phyloP scores from a whole-genome alignment of 352 stramenopile genomes.

The Globisporangium viniferum region DNA sequence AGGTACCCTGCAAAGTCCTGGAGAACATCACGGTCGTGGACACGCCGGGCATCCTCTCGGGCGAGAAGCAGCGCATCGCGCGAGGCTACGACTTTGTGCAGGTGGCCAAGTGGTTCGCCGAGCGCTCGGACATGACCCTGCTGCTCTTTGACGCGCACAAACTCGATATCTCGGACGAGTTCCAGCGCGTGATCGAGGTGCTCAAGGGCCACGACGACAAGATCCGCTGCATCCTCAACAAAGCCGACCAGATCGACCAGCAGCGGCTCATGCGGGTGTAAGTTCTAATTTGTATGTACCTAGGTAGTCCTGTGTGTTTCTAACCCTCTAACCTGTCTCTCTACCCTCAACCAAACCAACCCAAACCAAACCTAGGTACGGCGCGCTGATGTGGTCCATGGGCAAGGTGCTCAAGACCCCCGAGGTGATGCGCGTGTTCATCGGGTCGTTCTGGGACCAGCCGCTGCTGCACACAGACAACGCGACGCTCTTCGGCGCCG shows the following conservation, averaged over 20 bases:
- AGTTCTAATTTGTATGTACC: neutral
- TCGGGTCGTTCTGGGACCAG: slow-evolving; percentile 98
- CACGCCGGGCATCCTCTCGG: slow-evolving; percentile 97
- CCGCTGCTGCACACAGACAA: slow-evolving; percentile 86
- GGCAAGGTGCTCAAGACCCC: slow-evolving; percentile 97
- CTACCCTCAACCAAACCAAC: neutral
- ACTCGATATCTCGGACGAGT: slow-evolving; percentile 99
- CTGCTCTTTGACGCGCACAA: slow-evolving; percentile 99
- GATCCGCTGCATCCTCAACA: slow-evolving; percentile 98
- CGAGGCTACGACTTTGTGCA: slow-evolving; percentile 97
- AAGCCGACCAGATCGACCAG: slow-evolving; percentile 97
- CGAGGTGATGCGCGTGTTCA: slow-evolving; percentile 98
- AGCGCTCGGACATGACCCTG: slow-evolving; percentile 97
- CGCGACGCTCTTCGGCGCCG: slow-evolving; percentile 93
- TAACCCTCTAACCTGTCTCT: too few species aligned
- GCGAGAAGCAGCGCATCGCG: slow-evolving; percentile 97
- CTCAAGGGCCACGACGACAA: slow-evolving; percentile 97
- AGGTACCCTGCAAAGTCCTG: slow-evolving; percentile 93
- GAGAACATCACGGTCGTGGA: slow-evolving; percentile 97
- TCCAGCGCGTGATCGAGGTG: slow-evolving; percentile 96
- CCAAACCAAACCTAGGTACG: slow-evolving; percentile 76
- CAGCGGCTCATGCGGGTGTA: slow-evolving; percentile 97
- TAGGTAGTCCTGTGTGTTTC: too few species aligned
- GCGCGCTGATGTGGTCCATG: slow-evolving; percentile 97
- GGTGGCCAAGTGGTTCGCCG: slow-evolving; percentile 91